phyloP scores from a whole-genome alignment of 2,329 filamentous ascomycete species.

The Aspergillus jensenii region DNA sequence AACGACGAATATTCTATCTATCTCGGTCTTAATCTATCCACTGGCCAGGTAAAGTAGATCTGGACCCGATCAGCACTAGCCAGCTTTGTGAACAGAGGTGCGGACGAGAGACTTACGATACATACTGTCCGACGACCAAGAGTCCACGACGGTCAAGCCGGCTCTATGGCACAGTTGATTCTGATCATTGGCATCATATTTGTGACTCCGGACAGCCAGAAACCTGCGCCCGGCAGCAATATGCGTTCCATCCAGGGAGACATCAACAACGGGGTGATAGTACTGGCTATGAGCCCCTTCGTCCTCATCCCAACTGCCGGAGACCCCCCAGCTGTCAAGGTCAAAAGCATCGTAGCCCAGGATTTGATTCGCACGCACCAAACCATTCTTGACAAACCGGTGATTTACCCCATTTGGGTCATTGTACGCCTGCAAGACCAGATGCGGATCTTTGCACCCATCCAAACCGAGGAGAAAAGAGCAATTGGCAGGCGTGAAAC shows the following conservation, averaged over 20 bases:
- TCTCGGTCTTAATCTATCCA: background rate
- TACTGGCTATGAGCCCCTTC: conserved; percentile 8
- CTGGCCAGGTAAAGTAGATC: background rate
- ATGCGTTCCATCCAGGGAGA: background rate
- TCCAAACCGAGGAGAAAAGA: conserved; percentile 12
- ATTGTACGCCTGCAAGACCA: conserved; percentile 72
- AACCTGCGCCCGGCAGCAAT: background rate
- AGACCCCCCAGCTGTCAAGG: conserved; percentile 26
- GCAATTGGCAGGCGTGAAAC: background rate
- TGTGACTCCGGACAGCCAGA: conserved; percentile 10
- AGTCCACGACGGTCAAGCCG: background rate
- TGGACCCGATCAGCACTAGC: background rate
- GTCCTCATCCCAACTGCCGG: background rate
- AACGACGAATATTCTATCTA: too few relatives aligned
- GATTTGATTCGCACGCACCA: conserved; percentile 63
- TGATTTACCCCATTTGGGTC: conserved; percentile 11
- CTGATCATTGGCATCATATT: conserved; percentile 11
- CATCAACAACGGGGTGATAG: conserved; percentile 4
- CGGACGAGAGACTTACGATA: background rate
- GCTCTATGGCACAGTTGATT: conserved; percentile 1
- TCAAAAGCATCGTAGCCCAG: conserved; percentile 68
- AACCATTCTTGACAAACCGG: conserved; percentile 11
- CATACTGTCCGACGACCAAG: background rate
- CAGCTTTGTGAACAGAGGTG: background rate
- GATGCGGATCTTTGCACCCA: conserved; percentile 58